Base-by-base conservation (phyloP, 1,284 basidiomycete genomes). In the Malassezia psittaci region DNA sequence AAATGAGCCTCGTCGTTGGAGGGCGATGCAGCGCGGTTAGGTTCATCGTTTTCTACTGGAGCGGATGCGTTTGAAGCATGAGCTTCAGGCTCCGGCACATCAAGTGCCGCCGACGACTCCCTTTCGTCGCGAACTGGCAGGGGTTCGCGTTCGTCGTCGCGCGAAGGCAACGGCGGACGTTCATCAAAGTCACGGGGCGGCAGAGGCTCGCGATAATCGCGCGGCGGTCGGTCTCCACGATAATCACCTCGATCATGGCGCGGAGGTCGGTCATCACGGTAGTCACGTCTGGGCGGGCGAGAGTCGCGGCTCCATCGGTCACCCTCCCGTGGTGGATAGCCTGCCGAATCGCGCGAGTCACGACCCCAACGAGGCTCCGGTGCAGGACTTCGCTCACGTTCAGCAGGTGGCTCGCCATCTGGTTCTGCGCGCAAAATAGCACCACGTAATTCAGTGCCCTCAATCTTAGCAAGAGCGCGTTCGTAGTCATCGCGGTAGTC, bases 401-500 rank as follows among this genome's bases (percentile, higher is more conserved):
- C 57, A 15, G 50, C 29, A 21, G 51, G 41, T 19, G 42, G 18
- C 10, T 44, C 48, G 15, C 45, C 48, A 36, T 51, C 70, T 5
- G 70, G 68, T 54, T 74, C 72, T 41, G 64, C 68, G 29, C 72
- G 68, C 19, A 74, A 62, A 54, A 65, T 64, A 59, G 57, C 64
- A 41, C 72, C 72, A 16, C 72, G 62, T 18, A 74, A 62, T 52
- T 72, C 69, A 51, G 59, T 59, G n/a, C 72, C 70, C 42, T 74
- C 72, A 45, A 74, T 68, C 52, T 61, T 66, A 54, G 66, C 64
- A 18, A 74, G 62, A 19, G 72, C 72, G 21, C 63, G 61, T 54
- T 74, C 68, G 45, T 64, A 63, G 57, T 74, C 72, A 16, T 74
- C 70, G 35, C 64, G 64, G 60, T 65, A 67, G 51, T 72, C 67